These are phyloP conservation scores for Metarhizium rileyi DNA, from an alignment of 2,329 filamentous ascomycete species.

Conservation along the genomic window DNA sequence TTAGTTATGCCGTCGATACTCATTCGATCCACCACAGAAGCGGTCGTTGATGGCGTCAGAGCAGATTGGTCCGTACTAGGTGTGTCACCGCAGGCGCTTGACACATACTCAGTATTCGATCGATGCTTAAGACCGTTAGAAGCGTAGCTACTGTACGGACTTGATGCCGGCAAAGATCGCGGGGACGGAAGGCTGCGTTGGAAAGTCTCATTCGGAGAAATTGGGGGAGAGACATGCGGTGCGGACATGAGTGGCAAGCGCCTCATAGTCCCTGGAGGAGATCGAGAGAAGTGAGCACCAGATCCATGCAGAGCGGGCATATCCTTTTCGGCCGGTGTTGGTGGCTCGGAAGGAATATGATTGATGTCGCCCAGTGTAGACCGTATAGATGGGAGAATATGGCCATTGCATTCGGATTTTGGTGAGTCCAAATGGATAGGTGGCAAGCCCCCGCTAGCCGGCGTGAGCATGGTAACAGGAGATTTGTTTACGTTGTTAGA, in stretches of 20 bases:
- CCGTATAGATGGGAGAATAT: constrained; percentile 29
- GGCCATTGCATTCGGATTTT: constrained; percentile 24
- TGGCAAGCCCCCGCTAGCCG: constrained; percentile 22
- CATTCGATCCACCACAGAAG: constrained; percentile 40
- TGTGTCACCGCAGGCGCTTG: constrained; percentile 34
- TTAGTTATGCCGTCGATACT: constrained; percentile 49
- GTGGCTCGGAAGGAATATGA: constrained; percentile 19
- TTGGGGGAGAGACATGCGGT: constrained; percentile 32
- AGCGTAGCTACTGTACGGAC: constrained; percentile 28
- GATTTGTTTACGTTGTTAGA: constrained; percentile 13
- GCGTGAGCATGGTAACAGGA: constrained; percentile 14
- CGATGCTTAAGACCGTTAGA: constrained; percentile 24
- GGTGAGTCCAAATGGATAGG: constrained; percentile 28
- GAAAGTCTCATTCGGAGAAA: constrained; percentile 39
- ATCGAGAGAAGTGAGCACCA: constrained; percentile 20
- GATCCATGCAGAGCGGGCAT: constrained; percentile 15
- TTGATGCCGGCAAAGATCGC: constrained; percentile 28
- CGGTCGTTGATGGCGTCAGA: constrained; percentile 31
- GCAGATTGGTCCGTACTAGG: constrained; percentile 34
- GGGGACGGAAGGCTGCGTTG: constrained; percentile 38
- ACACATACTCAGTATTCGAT: constrained; percentile 32
- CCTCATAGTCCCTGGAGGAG: constrained; percentile 24
- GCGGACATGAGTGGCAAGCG: constrained; percentile 21
- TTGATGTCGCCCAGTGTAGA: constrained; percentile 27
- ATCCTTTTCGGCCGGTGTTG: constrained; percentile 23